Evolutionary conservation across 1,139 yeast genomes (phyloP).

Genomic region (Blastobotrys proliferans): DNA sequence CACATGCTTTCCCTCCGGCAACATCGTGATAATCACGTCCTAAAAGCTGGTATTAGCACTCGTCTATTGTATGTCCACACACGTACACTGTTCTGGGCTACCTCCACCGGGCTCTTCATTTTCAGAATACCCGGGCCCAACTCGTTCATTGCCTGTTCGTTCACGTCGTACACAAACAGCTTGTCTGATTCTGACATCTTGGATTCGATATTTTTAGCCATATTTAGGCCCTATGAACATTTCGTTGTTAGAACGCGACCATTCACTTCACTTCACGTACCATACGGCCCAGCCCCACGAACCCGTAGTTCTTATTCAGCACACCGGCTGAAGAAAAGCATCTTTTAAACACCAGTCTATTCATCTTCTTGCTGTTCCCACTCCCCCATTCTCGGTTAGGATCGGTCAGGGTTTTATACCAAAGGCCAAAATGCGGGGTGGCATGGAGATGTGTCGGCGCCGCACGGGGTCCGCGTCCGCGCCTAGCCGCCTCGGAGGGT

Average conservation of each 20-base stretch:
- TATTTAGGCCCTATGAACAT: conserved; percentile 42
- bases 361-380: no score
- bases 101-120: conserved; percentile 37
- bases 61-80: neutral
- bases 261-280: no score
- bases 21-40: conserved; percentile 47
- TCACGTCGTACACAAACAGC: conserved; percentile 46
- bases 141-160: conserved; percentile 33
- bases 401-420: no score
- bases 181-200: conserved; percentile 42
- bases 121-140: conserved; percentile 18
- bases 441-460: no score
- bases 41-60: neutral
- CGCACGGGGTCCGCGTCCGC: no score
- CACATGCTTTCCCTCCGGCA: conserved; percentile 58
- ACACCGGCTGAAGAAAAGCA: conserved; percentile 17
- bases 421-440: no score
- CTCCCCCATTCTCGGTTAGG: no score
- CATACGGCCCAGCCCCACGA: conserved; percentile 59
- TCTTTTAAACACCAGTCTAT: conserved; percentile 16
- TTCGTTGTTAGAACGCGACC: no score
- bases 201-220: conserved; percentile 52
- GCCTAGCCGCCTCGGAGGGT: no score
- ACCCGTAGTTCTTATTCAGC: conserved; percentile 36
- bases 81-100: conserved; percentile 36